Conservation (phyloP, 2,329 filamentous ascomycete species). For the Pseudogymnoascus sp. region DNA sequence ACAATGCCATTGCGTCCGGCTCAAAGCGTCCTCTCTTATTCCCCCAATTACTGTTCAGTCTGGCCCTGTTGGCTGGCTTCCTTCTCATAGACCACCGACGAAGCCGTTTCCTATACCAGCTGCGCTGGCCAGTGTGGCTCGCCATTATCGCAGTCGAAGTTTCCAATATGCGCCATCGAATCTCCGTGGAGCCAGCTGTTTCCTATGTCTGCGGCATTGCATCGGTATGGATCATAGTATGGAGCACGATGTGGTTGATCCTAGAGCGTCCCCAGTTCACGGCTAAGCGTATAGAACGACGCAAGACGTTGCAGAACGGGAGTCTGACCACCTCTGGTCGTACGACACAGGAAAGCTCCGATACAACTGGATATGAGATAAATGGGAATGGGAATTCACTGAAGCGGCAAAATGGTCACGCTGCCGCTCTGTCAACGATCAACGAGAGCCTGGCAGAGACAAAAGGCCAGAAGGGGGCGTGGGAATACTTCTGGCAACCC, state of each 20-base stretch:
- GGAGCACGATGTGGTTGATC: constrained; percentile 41
- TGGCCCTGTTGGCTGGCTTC: constrained; percentile 43
- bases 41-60: constrained; percentile 41
- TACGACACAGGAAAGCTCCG: constrained; percentile 9
- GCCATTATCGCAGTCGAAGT: constrained; percentile 37
- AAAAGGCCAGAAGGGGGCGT: constrained; percentile 21
- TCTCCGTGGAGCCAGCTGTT: constrained; percentile 43
- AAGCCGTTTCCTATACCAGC: constrained; percentile 41
- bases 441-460: neutral
- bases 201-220: constrained; percentile 45
- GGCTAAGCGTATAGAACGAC: constrained; percentile 36
- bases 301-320: constrained; percentile 10
- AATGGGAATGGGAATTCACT: neutral
- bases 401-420: neutral
- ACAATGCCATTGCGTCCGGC: constrained; percentile 29
- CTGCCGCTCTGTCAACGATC: neutral
- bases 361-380: constrained; percentile 13
- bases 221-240: constrained; percentile 43
- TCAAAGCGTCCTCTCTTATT: constrained; percentile 41
- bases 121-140: constrained; percentile 42
- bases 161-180: constrained; percentile 33
- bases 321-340: neutral
- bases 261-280: constrained; percentile 50
- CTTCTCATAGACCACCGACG: constrained; percentile 46
- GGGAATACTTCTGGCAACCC: constrained; percentile 52